phyloP scores from a whole-genome alignment of 2,329 filamentous ascomycete species.

The Zymoseptoria ardabiliae region DNA sequence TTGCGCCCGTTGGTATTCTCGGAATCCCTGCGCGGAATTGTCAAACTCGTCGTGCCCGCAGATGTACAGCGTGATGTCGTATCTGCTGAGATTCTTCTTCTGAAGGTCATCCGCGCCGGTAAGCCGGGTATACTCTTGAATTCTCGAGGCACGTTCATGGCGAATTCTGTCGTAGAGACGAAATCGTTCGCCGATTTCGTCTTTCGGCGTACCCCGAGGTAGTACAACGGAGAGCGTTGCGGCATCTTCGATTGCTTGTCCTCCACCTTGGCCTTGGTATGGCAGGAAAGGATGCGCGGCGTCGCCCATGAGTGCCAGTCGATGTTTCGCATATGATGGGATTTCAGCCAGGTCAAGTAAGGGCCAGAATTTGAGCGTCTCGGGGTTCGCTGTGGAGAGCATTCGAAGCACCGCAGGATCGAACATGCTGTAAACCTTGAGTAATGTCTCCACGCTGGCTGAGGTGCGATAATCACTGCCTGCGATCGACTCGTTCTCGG shows the following conservation, averaged over 20 bases:
- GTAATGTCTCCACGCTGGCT: conserved; percentile 32
- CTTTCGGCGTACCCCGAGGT: conserved; percentile 35
- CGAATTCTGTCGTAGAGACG: conserved; percentile 52
- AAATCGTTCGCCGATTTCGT: conserved; percentile 49
- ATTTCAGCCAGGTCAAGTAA: conserved; percentile 56
- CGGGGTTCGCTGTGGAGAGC: conserved; percentile 33
- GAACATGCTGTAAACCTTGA: conserved; percentile 35
- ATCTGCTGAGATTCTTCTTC: conserved; percentile 6
- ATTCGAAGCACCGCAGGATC: conserved; percentile 31
- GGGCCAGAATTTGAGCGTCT: conserved; percentile 48
- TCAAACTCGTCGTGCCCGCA: conserved; percentile 48
- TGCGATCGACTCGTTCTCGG: conserved; percentile 18
- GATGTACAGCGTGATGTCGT: conserved; percentile 16
- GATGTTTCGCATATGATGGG: conserved; percentile 47
- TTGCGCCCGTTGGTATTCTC: conserved; percentile 41
- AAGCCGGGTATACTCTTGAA: conserved; percentile 52
- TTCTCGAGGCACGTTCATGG: conserved; percentile 48
- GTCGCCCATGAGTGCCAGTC: conserved; percentile 55
- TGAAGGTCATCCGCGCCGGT: conserved; percentile 35
- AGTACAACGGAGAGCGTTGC: conserved; percentile 53
- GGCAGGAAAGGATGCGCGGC: conserved; percentile 61
- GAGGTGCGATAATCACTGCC: conserved; percentile 31
- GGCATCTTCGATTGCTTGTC: conserved; percentile 60
- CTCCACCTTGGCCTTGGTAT: conserved; percentile 56
- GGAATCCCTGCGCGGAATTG: conserved; percentile 44